A percentile compares a stretch with the other conserved stretches of the same genome.
phyloP scores from a whole-genome alignment of 768 basidiomycete genomes.

The Coprinopsis strossmayeri region DNA sequence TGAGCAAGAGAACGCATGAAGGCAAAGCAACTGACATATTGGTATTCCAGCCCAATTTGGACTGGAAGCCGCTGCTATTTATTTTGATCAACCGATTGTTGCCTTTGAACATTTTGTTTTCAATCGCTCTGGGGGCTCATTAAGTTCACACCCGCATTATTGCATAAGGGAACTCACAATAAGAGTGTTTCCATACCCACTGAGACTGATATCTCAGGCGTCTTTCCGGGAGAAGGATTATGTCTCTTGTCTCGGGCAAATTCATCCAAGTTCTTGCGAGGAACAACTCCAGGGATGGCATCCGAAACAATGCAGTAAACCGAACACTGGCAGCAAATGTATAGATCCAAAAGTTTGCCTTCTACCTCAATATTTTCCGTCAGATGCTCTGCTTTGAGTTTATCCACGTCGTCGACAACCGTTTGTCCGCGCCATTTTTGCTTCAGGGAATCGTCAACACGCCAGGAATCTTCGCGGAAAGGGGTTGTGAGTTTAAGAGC shows the following conservation, averaged over 20 bases:
- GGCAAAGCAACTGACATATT: slow-evolving; percentile 40
- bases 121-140: slow-evolving; percentile 69
- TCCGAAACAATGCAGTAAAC: slow-evolving; percentile 65
- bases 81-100: slow-evolving; percentile 55
- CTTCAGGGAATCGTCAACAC: slow-evolving; percentile 43
- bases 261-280: slow-evolving; percentile 53
- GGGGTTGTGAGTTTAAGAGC: slow-evolving; percentile 62
- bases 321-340: slow-evolving; percentile 81
- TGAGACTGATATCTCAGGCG: slow-evolving; percentile 47
- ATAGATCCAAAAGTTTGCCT: slow-evolving; percentile 65
- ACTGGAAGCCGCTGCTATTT: slow-evolving; percentile 46
- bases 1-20: background rate
- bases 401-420: slow-evolving; percentile 33
- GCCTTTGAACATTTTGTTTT: slow-evolving; percentile 71
- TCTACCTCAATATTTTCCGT: slow-evolving; percentile 31
- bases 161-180: slow-evolving; percentile 54
- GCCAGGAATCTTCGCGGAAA: slow-evolving; percentile 54
- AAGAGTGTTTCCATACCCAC: slow-evolving; percentile 61
- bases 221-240: slow-evolving; percentile 52
- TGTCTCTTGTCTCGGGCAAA: slow-evolving; percentile 54
- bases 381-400: slow-evolving; percentile 31
- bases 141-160: too few relatives aligned
- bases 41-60: slow-evolving; percentile 61
- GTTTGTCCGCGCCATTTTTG: slow-evolving; percentile 37
- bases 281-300: slow-evolving; percentile 69